phyloP scores from a whole-genome alignment of 805 yeast genomes.

The Saturnispora sanitii region DNA sequence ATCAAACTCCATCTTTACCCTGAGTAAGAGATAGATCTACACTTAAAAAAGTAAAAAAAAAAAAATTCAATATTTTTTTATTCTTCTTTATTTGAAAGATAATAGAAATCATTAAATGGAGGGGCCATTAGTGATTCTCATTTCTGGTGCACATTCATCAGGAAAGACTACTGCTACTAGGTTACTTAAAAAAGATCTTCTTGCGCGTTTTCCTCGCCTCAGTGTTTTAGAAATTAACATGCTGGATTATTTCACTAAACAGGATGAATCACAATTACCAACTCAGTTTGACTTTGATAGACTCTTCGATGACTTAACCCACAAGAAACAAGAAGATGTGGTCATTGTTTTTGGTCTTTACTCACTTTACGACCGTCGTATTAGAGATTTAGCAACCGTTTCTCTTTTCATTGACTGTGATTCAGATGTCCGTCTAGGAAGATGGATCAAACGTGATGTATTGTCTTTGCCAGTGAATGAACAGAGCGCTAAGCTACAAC shows the following conservation, averaged over 20 bases:
- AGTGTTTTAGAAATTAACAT: slow-evolving; percentile 19
- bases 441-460: slow-evolving; percentile 49
- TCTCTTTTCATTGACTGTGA: slow-evolving; percentile 76
- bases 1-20: slow-evolving; percentile 47
- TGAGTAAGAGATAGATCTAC: background rate
- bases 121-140: slow-evolving; percentile 17
- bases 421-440: slow-evolving; percentile 72
- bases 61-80: no score
- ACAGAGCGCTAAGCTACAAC: slow-evolving; percentile 20
- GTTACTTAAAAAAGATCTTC: slow-evolving; percentile 17
- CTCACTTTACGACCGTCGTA: slow-evolving; percentile 54
- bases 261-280: slow-evolving; percentile 20
- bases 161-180: slow-evolving; percentile 25
- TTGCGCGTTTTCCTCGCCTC: slow-evolving; percentile 13
- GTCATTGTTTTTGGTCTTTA: slow-evolving; percentile 67
- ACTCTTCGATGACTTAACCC: slow-evolving; percentile 14
- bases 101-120: no score
- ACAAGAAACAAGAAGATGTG: slow-evolving; percentile 18
- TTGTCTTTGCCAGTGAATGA: slow-evolving; percentile 6
- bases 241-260: slow-evolving; percentile 13
- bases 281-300: slow-evolving; percentile 32
- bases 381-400: slow-evolving; percentile 49
- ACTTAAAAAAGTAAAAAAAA: no score
- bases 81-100: no score
- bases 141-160: slow-evolving; percentile 30